Conservation (phyloP, 768 basidiomycete genomes). For the Auriscalpium vulgare region DNA sequence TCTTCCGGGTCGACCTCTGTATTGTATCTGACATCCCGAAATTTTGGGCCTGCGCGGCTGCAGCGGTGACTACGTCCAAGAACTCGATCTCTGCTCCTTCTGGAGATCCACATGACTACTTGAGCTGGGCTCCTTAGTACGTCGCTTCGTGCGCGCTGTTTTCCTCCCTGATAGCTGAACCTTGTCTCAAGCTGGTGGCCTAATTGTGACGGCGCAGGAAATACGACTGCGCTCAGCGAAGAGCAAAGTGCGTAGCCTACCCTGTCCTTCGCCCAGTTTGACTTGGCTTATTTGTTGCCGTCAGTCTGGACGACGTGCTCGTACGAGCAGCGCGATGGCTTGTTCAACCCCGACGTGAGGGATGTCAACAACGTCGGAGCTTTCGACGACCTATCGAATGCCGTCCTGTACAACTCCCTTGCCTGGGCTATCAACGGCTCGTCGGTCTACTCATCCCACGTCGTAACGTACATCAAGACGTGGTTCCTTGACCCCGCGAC, state of each 20-base stretch:
- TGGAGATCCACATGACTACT: conserved; percentile 10
- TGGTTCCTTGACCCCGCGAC: conserved; percentile 26
- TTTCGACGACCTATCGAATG: conserved; percentile 21
- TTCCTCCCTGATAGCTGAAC: background rate
- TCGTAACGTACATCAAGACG: conserved; percentile 20
- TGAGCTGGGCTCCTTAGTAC: conserved; percentile 14
- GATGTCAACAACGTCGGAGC: conserved; percentile 21
- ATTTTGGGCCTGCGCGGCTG: background rate
- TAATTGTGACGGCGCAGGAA: conserved; percentile 22
- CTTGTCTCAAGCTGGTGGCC: conserved; percentile 17
- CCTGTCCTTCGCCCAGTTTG: background rate
- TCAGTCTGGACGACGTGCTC: conserved; percentile 21
- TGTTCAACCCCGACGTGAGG: conserved; percentile 25
- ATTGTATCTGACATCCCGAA: background rate
- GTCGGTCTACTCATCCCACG: conserved; percentile 18
- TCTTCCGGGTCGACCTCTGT: background rate
- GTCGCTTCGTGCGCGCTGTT: background rate
- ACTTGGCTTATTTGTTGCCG: background rate
- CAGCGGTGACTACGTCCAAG: conserved; percentile 18
- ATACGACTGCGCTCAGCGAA: conserved; percentile 22
- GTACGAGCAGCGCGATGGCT: conserved; percentile 24
- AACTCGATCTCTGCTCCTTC: background rate
- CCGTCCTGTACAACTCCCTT: conserved; percentile 26
- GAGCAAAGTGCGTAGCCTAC: conserved; percentile 17
- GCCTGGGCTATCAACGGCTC: conserved; percentile 23